Conservation (phyloP, 768 basidiomycete species). For the Cystoderma amianthinum region DNA sequence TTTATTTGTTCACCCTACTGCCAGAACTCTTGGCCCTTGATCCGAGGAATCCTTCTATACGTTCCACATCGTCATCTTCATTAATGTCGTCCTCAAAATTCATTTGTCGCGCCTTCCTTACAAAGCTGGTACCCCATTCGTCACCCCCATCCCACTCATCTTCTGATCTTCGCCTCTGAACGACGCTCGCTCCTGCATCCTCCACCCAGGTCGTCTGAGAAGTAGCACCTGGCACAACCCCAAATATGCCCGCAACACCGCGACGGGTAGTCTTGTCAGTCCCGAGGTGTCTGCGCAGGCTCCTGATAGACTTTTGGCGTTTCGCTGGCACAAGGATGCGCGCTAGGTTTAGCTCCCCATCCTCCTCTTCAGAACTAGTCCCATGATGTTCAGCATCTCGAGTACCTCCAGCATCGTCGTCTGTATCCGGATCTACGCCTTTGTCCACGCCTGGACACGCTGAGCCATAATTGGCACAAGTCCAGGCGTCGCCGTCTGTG, state of each 20-base stretch:
- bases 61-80: background rate
- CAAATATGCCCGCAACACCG: background rate
- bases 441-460: slow-evolving; percentile 10
- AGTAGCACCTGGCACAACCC: background rate
- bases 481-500: slow-evolving; percentile 54
- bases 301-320: slow-evolving; percentile 68
- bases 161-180: background rate
- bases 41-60: background rate
- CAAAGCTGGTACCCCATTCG: background rate
- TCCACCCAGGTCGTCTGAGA: background rate
- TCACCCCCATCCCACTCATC: slow-evolving; percentile 1
- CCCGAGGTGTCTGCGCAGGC: slow-evolving; percentile 55
- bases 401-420: background rate
- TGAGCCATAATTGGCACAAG: slow-evolving; percentile 12
- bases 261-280: slow-evolving; percentile 1
- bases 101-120: background rate
- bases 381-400: background rate
- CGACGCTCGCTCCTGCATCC: background rate
- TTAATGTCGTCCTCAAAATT: too few species aligned
- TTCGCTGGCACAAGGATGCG: slow-evolving; percentile 64
- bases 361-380: slow-evolving; percentile 22
- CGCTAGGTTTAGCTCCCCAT: slow-evolving; percentile 56
- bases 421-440: too few species aligned
- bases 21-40: too few species aligned
- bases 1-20: too few species aligned